A percentile compares a stretch with the other conserved stretches of the same genome.
Conservation (phyloP, 164 flowering plant species). For the Kingdonia uniflora region DNA sequence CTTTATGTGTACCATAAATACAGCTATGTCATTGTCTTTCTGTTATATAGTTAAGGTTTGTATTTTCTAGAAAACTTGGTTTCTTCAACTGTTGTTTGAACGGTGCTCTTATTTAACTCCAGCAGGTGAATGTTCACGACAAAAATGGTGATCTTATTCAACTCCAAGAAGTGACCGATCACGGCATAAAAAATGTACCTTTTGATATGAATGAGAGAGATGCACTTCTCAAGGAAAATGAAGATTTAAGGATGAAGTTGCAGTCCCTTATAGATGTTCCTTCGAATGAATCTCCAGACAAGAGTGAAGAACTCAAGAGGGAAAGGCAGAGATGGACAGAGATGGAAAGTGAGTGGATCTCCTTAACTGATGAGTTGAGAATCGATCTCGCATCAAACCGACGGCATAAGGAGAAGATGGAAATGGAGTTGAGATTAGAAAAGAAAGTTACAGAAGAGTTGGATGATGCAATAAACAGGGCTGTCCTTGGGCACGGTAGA, state of each 20-base stretch:
- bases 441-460: conserved; percentile 73
- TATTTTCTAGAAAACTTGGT: no score
- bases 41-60: no score
- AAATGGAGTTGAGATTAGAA: conserved; percentile 57
- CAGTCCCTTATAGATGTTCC: conserved; percentile 29
- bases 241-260: conserved; percentile 45
- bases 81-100: no score
- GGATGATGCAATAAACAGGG: conserved; percentile 73
- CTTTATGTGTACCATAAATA: no score
- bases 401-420: conserved; percentile 57
- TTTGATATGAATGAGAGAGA: conserved; percentile 37
- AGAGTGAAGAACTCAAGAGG: conserved; percentile 53
- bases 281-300: conserved; percentile 15
- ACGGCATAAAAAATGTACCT: no score
- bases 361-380: conserved; percentile 83
- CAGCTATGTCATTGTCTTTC: no score
- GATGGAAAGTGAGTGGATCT: conserved; percentile 97
- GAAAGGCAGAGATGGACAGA: conserved; percentile 90
- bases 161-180: no score
- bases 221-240: conserved; percentile 66
- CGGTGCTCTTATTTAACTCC: no score
- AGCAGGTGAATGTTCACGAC: no score
- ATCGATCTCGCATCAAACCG: conserved; percentile 65
- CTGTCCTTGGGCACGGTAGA: conserved; percentile 77
- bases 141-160: no score